Evolutionary conservation across 306 rosid genomes (phyloP).

Genomic region (Prunus dulcis): DNA sequence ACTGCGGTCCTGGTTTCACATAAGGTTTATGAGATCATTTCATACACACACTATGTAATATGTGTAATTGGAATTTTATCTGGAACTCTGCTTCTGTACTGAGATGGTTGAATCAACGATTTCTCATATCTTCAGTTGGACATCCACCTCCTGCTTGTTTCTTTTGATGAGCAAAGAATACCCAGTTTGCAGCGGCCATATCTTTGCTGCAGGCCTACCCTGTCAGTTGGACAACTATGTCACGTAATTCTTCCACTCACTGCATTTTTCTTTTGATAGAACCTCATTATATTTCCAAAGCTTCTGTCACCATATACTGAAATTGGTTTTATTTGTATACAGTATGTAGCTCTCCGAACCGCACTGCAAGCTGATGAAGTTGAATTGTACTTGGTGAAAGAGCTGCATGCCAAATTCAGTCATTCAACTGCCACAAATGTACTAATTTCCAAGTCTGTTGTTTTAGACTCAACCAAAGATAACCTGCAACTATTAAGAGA

Average conservation of each 20-base stretch:
- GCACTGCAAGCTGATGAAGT: conserved; percentile 37
- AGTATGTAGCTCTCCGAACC: conserved; percentile 57
- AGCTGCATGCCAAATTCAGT: conserved; percentile 28
- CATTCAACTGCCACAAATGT: conserved; percentile 23
- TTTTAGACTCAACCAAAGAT: conserved; percentile 40
- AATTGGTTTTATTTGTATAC: conserved; percentile 21
- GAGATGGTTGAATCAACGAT: conserved; percentile 10
- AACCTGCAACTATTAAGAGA: conserved; percentile 36
- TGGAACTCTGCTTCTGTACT: conserved; percentile 6
- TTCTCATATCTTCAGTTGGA: conserved; percentile 40
- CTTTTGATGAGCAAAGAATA: conserved; percentile 50
- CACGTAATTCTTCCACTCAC: conserved; percentile 42
- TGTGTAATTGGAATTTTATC: background rate
- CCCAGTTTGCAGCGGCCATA: conserved; percentile 53
- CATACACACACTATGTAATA: conserved; percentile 2
- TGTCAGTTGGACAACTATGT: conserved; percentile 46
- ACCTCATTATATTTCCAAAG: background rate
- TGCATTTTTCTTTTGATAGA: conserved; percentile 12
- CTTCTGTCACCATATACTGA: conserved; percentile 5
- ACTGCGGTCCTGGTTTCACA: conserved; percentile 4
- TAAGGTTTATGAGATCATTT: background rate
- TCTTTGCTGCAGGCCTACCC: conserved; percentile 56
- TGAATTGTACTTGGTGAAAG: conserved; percentile 48
- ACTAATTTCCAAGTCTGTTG: conserved; percentile 2
- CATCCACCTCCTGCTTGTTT: conserved; percentile 51